phyloP scores from a whole-genome alignment of 2,329 filamentous ascomycete genomes.

The Lasiodiplodia hormozganensis region DNA sequence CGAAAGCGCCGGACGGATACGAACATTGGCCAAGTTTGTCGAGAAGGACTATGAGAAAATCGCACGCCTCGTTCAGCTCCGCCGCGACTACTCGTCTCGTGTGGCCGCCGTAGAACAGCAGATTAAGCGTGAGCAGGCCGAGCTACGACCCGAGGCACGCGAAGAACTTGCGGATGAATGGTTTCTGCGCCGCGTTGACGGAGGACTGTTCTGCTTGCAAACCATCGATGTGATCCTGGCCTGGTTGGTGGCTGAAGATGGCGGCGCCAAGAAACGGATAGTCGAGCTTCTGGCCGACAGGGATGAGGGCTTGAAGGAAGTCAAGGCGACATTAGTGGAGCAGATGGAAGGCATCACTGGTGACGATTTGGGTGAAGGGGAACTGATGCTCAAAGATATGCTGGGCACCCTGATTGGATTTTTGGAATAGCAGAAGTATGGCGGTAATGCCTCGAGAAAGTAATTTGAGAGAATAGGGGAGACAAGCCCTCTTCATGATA shows the following conservation, averaged over 20 bases:
- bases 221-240: conserved; percentile 83
- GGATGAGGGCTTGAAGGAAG: conserved; percentile 68
- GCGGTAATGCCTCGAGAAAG: not conserved
- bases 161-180: conserved; percentile 70
- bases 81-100: conserved; percentile 71
- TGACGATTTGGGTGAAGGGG: conserved; percentile 60
- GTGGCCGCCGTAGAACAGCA: conserved; percentile 68
- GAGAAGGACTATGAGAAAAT: conserved; percentile 94
- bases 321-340: conserved; percentile 73
- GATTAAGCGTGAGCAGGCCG: conserved; percentile 67
- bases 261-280: conserved; percentile 72
- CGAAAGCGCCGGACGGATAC: conserved; percentile 78
- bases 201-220: conserved; percentile 83
- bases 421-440: conserved; percentile 38
- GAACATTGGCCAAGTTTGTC: conserved; percentile 90
- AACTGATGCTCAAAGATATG: conserved; percentile 66
- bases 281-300: conserved; percentile 68
- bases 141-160: conserved; percentile 64
- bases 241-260: conserved; percentile 91
- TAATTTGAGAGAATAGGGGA: not conserved
- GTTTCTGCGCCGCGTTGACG: conserved; percentile 78
- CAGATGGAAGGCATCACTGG: conserved; percentile 65
- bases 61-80: conserved; percentile 71
- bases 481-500: not conserved
- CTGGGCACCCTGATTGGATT: conserved; percentile 64